Conservation (phyloP, 768 basidiomycete genomes). For the Boletus edulis region DNA sequence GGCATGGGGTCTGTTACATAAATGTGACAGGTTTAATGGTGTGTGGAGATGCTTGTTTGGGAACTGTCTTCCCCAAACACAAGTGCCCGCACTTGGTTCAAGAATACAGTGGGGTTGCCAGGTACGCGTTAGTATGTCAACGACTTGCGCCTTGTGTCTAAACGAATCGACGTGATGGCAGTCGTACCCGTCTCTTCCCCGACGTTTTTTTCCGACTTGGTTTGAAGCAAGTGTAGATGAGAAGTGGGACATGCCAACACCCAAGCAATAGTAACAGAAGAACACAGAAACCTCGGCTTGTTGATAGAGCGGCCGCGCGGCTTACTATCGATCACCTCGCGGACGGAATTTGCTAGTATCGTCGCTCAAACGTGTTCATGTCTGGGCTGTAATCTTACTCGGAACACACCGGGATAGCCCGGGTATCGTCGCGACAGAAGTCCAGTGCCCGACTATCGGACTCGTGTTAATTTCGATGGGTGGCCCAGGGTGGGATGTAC, state of each 20-base stretch:
- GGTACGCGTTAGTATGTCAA: not conserved
- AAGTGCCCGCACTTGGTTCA: not conserved
- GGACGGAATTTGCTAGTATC: no score
- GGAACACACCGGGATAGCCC: conserved; percentile 2
- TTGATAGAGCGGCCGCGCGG: no score
- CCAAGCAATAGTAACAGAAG: not conserved
- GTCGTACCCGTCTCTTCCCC: not conserved
- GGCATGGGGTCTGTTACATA: not conserved
- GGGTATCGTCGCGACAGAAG: not conserved
- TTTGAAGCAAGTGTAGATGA: not conserved
- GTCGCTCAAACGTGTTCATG: not conserved
- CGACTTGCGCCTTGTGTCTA: not conserved
- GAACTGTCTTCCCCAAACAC: not conserved
- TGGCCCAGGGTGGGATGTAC: not conserved
- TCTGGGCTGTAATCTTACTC: not conserved
- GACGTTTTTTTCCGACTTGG: not conserved
- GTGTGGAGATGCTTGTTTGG: not conserved
- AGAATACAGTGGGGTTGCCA: not conserved
- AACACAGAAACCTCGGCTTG: no score
- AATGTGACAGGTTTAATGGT: not conserved
- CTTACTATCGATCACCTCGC: not conserved
- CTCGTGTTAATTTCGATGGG: not conserved
- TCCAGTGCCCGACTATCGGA: not conserved
- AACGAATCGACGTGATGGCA: not conserved
- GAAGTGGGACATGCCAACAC: not conserved